phyloP scores from a whole-genome alignment of 1,284 basidiomycete genomes.

The Jaminaea rosea region DNA sequence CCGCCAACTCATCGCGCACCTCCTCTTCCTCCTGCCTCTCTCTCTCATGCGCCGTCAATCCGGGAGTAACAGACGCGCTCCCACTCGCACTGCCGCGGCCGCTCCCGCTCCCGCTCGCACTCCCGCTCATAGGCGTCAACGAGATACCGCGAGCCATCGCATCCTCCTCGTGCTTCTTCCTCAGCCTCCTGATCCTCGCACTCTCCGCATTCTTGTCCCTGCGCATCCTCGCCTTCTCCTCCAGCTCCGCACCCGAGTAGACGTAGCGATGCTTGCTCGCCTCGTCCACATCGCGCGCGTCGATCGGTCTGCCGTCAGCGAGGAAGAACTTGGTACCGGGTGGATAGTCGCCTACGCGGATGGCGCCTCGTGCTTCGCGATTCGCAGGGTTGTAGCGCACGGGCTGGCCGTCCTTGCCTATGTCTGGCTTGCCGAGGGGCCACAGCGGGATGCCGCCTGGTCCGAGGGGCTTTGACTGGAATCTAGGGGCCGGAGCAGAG shows the following conservation, averaged over 20 bases:
- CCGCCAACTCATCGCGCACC: too few species aligned
- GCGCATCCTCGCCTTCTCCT: constrained; percentile 2
- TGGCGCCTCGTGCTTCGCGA: constrained; percentile 9
- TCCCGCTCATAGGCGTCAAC: too few species aligned
- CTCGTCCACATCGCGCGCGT: constrained; percentile 13
- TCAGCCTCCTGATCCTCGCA: not conserved
- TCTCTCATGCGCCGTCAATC: too few species aligned
- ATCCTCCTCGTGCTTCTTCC: too few species aligned
- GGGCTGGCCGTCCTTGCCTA: not conserved
- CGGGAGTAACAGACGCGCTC: too few species aligned
- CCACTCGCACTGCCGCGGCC: too few species aligned
- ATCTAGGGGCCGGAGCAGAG: too few species aligned
- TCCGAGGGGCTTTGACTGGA: too few species aligned
- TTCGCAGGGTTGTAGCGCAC: not conserved
- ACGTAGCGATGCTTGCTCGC: constrained; percentile 3
- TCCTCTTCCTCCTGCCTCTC: too few species aligned
- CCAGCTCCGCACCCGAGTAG: constrained; percentile 14
- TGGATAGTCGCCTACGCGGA: constrained; percentile 11
- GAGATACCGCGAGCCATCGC: too few species aligned
- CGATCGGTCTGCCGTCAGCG: constrained; percentile 5
- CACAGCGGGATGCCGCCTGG: not conserved
- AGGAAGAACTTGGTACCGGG: constrained; percentile 10
- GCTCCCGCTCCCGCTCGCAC: too few species aligned
- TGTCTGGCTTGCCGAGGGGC: not conserved
- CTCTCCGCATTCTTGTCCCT: not conserved